phyloP scores from a whole-genome alignment of 176 grass and related monocot species.

The Zoysia pacifica region DNA sequence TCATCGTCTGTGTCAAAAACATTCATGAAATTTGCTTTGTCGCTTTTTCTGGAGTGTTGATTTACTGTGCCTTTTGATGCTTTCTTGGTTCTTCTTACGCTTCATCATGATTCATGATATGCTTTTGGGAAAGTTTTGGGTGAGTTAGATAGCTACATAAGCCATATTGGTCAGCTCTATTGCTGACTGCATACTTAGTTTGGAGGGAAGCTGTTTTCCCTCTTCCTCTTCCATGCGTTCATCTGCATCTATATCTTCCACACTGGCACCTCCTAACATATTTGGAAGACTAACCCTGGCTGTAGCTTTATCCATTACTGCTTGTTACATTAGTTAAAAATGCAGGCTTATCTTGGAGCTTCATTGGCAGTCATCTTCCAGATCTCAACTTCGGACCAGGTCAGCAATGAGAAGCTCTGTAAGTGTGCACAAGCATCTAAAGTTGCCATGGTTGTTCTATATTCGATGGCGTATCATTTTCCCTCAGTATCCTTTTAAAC shows the following conservation, averaged over 20 bases:
- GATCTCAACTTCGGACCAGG: background rate
- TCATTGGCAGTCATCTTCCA: background rate
- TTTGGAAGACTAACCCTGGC: background rate
- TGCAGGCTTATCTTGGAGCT: conserved; percentile 13
- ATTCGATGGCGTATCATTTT: background rate
- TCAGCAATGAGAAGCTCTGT: background rate
- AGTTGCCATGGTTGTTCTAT: conserved; percentile 4
- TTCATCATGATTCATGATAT: conserved; percentile 35
- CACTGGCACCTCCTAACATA: background rate
- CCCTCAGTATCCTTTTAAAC: background rate
- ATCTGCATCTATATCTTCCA: conserved; percentile 26
- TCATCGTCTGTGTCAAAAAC: conserved; percentile 33
- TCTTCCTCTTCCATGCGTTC: background rate
- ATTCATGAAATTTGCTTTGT: conserved; percentile 10
- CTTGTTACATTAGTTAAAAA: background rate
- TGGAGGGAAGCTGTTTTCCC: background rate
- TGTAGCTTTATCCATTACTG: background rate
- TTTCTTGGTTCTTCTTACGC: background rate
- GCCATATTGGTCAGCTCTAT: conserved; percentile 8
- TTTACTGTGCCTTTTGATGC: conserved; percentile 6
- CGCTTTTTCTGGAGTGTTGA: background rate
- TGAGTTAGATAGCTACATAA: background rate
- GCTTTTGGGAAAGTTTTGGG: conserved; percentile 22
- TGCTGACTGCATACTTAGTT: background rate
- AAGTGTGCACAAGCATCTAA: background rate